phyloP scores from a whole-genome alignment of 2,329 filamentous ascomycete species.

The Diaporthe citrichinensis region DNA sequence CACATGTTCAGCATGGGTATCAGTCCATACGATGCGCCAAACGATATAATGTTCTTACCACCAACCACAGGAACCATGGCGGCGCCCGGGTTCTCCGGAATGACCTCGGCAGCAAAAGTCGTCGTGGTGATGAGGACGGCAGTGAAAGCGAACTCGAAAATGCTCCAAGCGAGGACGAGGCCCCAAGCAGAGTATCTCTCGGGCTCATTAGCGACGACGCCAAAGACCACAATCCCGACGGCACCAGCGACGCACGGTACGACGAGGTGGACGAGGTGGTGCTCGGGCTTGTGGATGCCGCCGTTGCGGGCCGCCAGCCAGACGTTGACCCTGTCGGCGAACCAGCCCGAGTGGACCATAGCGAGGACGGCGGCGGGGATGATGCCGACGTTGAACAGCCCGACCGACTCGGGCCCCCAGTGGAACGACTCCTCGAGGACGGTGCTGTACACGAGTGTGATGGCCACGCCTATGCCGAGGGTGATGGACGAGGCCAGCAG shows the following conservation, averaged over 20 bases:
- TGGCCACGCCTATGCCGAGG: constrained; percentile 7
- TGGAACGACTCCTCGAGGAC: constrained; percentile 14
- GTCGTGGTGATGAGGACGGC: constrained; percentile 1
- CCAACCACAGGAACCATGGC: neutral
- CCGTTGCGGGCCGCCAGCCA: constrained; percentile 56
- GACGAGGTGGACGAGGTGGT: constrained; percentile 31
- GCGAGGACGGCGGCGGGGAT: neutral
- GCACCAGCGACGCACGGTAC: neutral
- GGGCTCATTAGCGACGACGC: neutral
- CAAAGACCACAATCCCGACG: neutral
- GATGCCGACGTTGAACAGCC: constrained; percentile 5
- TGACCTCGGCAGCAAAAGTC: neutral
- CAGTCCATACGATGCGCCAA: constrained; percentile 1
- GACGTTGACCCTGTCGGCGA: constrained; percentile 44
- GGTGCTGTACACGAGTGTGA: constrained; percentile 9
- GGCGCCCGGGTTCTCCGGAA: neutral
- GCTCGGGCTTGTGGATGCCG: constrained; percentile 53
- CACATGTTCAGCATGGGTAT: constrained; percentile 19
- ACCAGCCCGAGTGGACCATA: constrained; percentile 7
- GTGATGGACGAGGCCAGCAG: constrained; percentile 7
- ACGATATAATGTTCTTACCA: constrained; percentile 5
- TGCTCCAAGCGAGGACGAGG: neutral
- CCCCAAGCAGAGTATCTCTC: neutral
- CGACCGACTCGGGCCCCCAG: neutral
- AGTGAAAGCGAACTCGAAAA: constrained; percentile 4